A percentile compares a stretch with the other conserved stretches of the same genome.
Conservation (phyloP, 1,284 basidiomycete species). For the Sporisorium exsertum region DNA sequence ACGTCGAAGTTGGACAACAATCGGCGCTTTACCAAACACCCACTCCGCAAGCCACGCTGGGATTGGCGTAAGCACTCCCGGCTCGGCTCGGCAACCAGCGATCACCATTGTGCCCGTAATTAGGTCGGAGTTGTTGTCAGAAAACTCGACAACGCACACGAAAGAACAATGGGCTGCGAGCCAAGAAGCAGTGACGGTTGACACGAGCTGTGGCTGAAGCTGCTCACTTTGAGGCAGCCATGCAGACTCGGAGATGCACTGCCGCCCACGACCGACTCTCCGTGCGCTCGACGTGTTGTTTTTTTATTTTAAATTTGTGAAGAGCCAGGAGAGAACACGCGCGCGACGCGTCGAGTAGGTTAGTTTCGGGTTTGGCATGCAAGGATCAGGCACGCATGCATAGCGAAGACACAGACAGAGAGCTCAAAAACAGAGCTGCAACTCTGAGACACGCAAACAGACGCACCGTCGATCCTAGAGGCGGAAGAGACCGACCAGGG, state of each 20-base stretch:
- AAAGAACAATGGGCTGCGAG: neutral
- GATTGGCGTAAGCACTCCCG: neutral
- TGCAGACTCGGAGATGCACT: neutral
- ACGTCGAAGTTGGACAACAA: neutral
- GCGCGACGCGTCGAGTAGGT: conserved; percentile 7
- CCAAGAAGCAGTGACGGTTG: neutral
- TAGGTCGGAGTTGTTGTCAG: conserved; percentile 3
- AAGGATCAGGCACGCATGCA: conserved; percentile 1
- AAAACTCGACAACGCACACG: neutral
- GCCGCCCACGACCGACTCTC: neutral
- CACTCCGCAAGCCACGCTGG: neutral
- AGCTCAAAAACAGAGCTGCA: neutral
- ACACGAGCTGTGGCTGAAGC: too few relatives aligned
- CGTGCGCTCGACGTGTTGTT: too few relatives aligned
- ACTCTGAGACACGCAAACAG: conserved; percentile 1
- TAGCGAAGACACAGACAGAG: neutral
- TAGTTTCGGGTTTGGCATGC: neutral
- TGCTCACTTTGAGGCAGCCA: too few relatives aligned
- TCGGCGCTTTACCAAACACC: neutral
- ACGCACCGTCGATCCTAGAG: conserved; percentile 4
- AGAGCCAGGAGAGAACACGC: neutral
- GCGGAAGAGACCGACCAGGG: too few relatives aligned
- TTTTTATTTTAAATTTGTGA: too few relatives aligned
- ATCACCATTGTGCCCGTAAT: neutral
- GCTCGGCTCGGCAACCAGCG: neutral